Evolutionary conservation across 169 alveolate genomes (phyloP).

Genomic region (Plasmodium malariae): DNA sequence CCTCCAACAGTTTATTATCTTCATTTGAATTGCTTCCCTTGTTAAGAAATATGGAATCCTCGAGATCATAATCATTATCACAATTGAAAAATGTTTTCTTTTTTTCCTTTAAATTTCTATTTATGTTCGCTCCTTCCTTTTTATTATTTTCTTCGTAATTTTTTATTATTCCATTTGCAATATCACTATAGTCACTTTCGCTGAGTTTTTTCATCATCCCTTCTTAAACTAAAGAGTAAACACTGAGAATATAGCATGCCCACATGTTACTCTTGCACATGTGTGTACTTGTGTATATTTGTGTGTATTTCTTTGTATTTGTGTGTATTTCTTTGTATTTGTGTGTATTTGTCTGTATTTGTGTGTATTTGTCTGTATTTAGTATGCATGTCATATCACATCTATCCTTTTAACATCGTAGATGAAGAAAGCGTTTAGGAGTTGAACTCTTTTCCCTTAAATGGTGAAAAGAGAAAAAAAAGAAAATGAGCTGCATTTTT

Average conservation of each 20-base stretch:
- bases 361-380: too few species aligned
- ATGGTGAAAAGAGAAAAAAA: too few species aligned
- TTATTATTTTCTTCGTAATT: slow-evolving; percentile 20
- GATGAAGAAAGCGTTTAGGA: too few species aligned
- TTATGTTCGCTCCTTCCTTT: neutral
- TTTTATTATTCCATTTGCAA: slow-evolving; percentile 29
- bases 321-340: too few species aligned
- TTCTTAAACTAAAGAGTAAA: neutral
- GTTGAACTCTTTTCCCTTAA: too few species aligned
- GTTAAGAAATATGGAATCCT: slow-evolving; percentile 4
- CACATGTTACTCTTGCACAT: too few species aligned
- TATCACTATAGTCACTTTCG: slow-evolving; percentile 57
- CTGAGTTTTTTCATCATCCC: slow-evolving; percentile 4
- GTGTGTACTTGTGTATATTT: neutral
- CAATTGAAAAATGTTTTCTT: slow-evolving; percentile 5
- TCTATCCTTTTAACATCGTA: too few species aligned
- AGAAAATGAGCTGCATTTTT: too few species aligned
- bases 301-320: too few species aligned
- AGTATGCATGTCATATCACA: too few species aligned
- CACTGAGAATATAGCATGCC: too few species aligned
- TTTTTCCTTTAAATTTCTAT: neutral
- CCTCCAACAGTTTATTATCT: neutral
- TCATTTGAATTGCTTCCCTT: neutral
- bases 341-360: too few species aligned
- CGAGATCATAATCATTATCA: neutral